Evolutionary conservation across 805 yeast genomes (phyloP), one percentile per base, ranked within the genome.

Genomic region (Hanseniaspora clermontiae): DNA sequence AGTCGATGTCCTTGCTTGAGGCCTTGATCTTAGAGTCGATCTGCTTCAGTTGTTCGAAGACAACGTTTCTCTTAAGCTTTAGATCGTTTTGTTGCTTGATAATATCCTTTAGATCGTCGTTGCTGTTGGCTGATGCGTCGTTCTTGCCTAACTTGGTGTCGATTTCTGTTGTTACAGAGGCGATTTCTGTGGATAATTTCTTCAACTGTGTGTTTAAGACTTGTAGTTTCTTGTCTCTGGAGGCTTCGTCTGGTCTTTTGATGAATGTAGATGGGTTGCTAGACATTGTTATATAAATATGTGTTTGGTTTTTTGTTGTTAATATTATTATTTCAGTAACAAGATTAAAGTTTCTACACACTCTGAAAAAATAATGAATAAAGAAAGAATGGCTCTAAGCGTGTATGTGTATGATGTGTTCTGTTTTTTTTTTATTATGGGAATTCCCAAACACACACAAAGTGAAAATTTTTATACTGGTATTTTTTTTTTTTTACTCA

Each of bases 221-320:
- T 39, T 74, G 77, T 60, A 84, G 65, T 61, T 77, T 75, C 59
- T 75, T 77, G 67, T 84, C 85, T 70, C 82, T 76, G 56, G 74
- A 81, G 59, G 76, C 72, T 64, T 76, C 79, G 69, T 86, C 93
- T 49, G 95, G 95, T 65, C 84, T 81, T 70, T 84, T 84, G 70
- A 83, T 77, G 51, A 52, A 55, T 49, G 53, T 49, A 19, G 48
- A 49, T 68, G 75, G 80, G 57, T 66, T 66, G 60, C 60, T 12
- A 9, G 51, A 48, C 52, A 54, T 45, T 11, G 31, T n/a, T n/a
- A n/a, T n/a, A n/a, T n/a, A n/a, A n/a, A n/a, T n/a, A n/a, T n/a
- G n/a, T n/a, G n/a, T n/a, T n/a, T n/a, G n/a, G n/a, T n/a, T n/a
- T n/a, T n/a, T n/a, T n/a, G n/a, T n/a, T n/a, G n/a, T n/a, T n/a